Evolutionary conservation across 2,329 filamentous ascomycete species (phyloP).

Genomic region (Aspergillus brasiliensis): DNA sequence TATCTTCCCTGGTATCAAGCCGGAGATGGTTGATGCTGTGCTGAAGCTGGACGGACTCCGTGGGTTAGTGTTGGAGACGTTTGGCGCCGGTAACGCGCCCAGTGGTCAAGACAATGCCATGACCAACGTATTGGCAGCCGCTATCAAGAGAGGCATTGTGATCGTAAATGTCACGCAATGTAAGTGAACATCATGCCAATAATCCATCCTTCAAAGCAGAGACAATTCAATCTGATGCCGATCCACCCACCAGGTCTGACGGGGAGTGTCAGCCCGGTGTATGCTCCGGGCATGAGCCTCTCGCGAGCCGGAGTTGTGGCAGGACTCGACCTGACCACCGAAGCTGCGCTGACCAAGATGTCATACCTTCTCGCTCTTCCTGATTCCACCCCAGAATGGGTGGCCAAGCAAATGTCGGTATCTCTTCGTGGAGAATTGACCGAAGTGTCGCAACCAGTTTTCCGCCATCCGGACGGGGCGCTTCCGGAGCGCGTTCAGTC

Average conservation of each 20-base stretch:
- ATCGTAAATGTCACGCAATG: constrained; percentile 94
- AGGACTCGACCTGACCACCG: constrained; percentile 83
- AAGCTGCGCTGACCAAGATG: constrained; percentile 88
- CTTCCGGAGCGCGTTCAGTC: constrained; percentile 62
- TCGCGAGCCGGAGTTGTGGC: constrained; percentile 85
- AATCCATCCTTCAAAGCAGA: constrained; percentile 36
- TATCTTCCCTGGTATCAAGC: constrained; percentile 88
- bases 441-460: constrained; percentile 70
- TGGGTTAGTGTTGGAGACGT: constrained; percentile 85
- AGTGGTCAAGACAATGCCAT: constrained; percentile 77
- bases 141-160: constrained; percentile 77
- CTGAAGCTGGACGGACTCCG: constrained; percentile 73
- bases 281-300: constrained; percentile 74
- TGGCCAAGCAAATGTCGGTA: constrained; percentile 70
- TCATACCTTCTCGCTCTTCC: constrained; percentile 78
- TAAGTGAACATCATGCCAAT: constrained; percentile 48
- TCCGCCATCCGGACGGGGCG: constrained; percentile 70
- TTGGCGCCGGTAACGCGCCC: constrained; percentile 89
- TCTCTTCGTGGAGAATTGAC: constrained; percentile 85
- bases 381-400: constrained; percentile 63
- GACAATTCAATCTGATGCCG: constrained; percentile 24
- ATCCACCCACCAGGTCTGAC: constrained; percentile 48
- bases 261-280: constrained; percentile 75
- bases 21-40: constrained; percentile 89
- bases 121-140: constrained; percentile 74